A percentile compares a stretch with the other conserved stretches of the same genome.
Conservation (phyloP, 2,329 filamentous ascomycete species). For the Aspergillus sp. region DNA sequence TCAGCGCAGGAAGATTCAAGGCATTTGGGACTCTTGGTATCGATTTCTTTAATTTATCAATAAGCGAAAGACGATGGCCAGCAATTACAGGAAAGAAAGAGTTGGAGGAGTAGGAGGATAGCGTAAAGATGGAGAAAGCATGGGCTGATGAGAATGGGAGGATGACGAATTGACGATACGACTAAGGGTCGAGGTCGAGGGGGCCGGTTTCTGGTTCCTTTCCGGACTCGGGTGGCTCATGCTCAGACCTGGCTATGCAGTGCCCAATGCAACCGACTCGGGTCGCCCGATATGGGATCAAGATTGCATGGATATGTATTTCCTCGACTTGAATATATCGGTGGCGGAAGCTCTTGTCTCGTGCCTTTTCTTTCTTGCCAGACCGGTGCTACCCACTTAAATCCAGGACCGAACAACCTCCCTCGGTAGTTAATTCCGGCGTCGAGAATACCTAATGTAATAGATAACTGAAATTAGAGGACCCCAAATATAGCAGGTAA, state of each 20-base stretch:
- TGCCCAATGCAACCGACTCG: neutral
- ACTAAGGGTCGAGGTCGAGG: neutral
- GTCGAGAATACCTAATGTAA: neutral
- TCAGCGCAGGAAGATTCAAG: slow-evolving; percentile 2
- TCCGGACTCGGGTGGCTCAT: neutral
- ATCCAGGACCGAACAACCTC: neutral
- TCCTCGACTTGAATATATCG: neutral
- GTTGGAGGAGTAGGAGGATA: neutral
- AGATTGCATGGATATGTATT: neutral
- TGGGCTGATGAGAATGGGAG: neutral
- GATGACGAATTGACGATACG: slow-evolving; percentile 9
- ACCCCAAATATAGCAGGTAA: neutral
- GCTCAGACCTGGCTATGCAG: neutral
- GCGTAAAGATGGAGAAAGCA: slow-evolving; percentile 1
- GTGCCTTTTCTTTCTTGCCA: neutral
- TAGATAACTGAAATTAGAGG: neutral
- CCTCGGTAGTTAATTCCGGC: neutral
- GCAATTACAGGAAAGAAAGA: neutral
- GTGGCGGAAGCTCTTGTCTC: neutral
- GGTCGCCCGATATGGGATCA: neutral
- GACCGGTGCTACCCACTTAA: neutral
- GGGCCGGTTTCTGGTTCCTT: neutral
- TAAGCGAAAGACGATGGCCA: neutral
- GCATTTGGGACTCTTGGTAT: neutral
- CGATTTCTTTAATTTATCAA: neutral